phyloP scores from a whole-genome alignment of 352 stramenopile species.

The Pythium vanterpoolii region DNA sequence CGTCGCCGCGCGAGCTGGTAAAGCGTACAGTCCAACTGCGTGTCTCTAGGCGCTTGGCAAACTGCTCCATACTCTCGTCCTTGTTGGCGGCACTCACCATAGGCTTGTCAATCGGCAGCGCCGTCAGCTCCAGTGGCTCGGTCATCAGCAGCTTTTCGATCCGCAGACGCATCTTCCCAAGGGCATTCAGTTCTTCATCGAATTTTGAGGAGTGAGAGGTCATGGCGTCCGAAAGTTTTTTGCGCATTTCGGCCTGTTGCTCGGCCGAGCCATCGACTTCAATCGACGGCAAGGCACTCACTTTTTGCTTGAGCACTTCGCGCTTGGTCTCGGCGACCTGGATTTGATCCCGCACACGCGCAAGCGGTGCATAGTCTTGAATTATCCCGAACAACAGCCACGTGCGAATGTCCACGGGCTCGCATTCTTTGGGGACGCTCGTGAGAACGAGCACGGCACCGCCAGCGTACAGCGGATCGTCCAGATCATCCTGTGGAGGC shows the following conservation, averaged over 20 bases:
- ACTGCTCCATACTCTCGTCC: conserved; percentile 28
- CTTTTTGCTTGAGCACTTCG: conserved; percentile 48
- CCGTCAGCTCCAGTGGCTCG: conserved; percentile 45
- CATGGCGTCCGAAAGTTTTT: conserved; percentile 49
- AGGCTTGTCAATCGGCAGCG: conserved; percentile 31
- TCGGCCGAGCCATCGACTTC: conserved; percentile 37
- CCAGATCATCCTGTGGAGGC: conserved; percentile 50
- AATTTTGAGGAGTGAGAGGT: conserved; percentile 33
- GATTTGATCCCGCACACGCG: conserved; percentile 33
- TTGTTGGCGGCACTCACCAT: conserved; percentile 22
- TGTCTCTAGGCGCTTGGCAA: conserved; percentile 40
- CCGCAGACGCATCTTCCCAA: conserved; percentile 31
- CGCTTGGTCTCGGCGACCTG: conserved; percentile 37
- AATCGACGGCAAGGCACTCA: conserved; percentile 42
- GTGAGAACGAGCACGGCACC: conserved; percentile 48
- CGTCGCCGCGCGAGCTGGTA: conserved; percentile 38
- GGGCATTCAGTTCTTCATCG: conserved; percentile 34
- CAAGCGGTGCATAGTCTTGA: conserved; percentile 55
- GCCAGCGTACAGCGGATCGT: conserved; percentile 55
- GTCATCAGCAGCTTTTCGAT: conserved; percentile 54
- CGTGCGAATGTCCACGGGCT: conserved; percentile 41
- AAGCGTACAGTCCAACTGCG: conserved; percentile 55
- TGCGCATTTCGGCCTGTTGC: conserved; percentile 53
- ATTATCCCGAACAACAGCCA: conserved; percentile 64
- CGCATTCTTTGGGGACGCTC: conserved; percentile 50